Base-by-base conservation (phyloP, 352 stramenopile species). In the Phytophthora sp. region DNA sequence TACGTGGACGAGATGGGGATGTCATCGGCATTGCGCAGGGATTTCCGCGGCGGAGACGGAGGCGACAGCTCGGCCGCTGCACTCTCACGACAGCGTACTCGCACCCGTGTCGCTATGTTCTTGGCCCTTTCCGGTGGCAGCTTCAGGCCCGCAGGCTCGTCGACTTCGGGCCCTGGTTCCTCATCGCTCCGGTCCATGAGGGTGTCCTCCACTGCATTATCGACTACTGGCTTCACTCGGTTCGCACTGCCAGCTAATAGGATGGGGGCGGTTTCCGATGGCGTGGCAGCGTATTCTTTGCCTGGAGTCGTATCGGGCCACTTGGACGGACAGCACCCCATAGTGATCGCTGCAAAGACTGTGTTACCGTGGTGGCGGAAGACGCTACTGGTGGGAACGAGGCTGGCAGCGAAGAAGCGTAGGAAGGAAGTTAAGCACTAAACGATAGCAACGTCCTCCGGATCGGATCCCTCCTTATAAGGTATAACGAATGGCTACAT, bases 1-100 rank as follows among this genome's bases (percentile, higher is more conserved):
- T 92, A 92, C 54, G 86, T 92, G 27, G 80, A 89, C 50, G 80
- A 79, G 54, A 92, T 92, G 11, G 82, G 84, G 39, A 93, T 78
- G 23, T 93, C 82, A 7, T 93, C 84, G 24, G 55, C 78, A 56
- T 60, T 79, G 9, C 61, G 46, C 23, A 38, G 66, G 11, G 44
- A 41, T 52, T 82, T 82, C 20, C 36, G 50, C 7, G 54, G 70
- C 26, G 41, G 35, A 9, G 71, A 66, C 18, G 51, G 26, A 11
- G 63, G 39, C 11, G 52, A 44, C 29, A 38, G 35, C 29, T 33
- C 39, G 21, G 23, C n/a, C 23, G 44, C 16, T 33, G 42, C 36
- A 11, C 16, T 30, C 16, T 71, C 64, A 8, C 55, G 55, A 16
- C 26, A 52, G 23, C 24, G 55, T 8, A 54, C 11, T 16, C 47